Conservation (phyloP, 228 moss, liverwort and hornwort genomes). For the Sphagnum magellanicum region DNA sequence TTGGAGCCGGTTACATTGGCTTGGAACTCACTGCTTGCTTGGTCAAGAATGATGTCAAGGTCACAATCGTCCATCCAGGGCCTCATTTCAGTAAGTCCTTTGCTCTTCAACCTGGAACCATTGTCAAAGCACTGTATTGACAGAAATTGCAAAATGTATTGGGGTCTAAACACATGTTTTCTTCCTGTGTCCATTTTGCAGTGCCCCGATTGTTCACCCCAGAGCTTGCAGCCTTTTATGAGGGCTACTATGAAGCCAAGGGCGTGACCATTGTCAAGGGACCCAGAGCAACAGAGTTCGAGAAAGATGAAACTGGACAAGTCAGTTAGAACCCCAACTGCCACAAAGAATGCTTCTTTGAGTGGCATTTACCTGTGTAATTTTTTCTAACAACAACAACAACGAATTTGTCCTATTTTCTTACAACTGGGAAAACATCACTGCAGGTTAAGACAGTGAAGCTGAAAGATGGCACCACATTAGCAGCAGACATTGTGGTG, state of each 20-base stretch:
- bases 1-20: constrained; percentile 96
- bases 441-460: constrained; percentile 71
- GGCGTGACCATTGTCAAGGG: constrained; percentile 81
- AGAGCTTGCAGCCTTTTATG: constrained; percentile 86
- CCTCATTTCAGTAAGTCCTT: constrained; percentile 65
- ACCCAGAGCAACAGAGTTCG: constrained; percentile 79
- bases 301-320: constrained; percentile 64
- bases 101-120: neutral
- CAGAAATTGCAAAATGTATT: no score
- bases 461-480: constrained; percentile 67
- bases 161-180: neutral
- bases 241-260: constrained; percentile 67
- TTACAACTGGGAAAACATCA: neutral
- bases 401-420: no score
- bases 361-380: no score
- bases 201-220: constrained; percentile 91
- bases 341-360: no score
- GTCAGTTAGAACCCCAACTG: constrained; percentile 20
- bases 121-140: no score
- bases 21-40: constrained; percentile 73
- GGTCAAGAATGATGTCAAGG: constrained; percentile 58
- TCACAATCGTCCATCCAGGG: constrained; percentile 88
- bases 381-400: no score
- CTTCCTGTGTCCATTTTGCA: constrained; percentile 13
- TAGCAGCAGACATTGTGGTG: constrained; percentile 75